Percentiles rank a stretch among this genome's conserved stretches.
Conservation (phyloP, 2,329 filamentous ascomycete genomes). For the Hypoxylon sp. region DNA sequence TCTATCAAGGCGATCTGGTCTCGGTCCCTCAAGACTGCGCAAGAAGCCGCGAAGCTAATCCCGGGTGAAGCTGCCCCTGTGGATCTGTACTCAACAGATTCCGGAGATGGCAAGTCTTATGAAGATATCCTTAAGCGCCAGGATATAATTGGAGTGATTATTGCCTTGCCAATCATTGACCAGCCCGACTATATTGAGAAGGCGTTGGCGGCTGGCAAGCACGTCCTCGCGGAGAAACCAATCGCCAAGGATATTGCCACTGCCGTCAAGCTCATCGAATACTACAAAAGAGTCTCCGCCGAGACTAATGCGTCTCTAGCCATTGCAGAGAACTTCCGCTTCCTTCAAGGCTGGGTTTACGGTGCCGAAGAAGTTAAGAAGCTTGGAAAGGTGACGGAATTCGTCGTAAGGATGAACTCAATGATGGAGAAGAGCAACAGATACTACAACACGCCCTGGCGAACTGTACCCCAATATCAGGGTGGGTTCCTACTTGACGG, state of each 20-base stretch:
- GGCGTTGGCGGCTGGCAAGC: constrained; percentile 75
- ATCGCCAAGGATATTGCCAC: constrained; percentile 71
- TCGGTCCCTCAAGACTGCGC: constrained; percentile 65
- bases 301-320: constrained; percentile 63
- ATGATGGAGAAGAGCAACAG: constrained; percentile 58
- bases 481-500: constrained; percentile 84
- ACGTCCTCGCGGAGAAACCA: constrained; percentile 79
- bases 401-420: constrained; percentile 59
- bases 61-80: constrained; percentile 45
- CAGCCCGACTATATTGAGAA: constrained; percentile 72
- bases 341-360: constrained; percentile 68
- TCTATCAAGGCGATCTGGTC: constrained; percentile 71
- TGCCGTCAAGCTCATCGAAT: constrained; percentile 59
- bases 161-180: constrained; percentile 69
- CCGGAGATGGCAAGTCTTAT: constrained; percentile 56
- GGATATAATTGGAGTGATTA: constrained; percentile 62
- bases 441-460: constrained; percentile 71
- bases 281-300: constrained; percentile 52
- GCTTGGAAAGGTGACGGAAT: constrained; percentile 69
- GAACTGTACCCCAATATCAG: constrained; percentile 78
- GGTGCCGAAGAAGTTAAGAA: constrained; percentile 65
- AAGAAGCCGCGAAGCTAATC: constrained; percentile 56
- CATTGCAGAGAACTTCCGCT: constrained; percentile 83
- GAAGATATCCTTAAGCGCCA: constrained; percentile 62
- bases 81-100: constrained; percentile 53